A percentile compares a stretch with the other conserved stretches of the same genome.
Conservation (phyloP, 495 filamentous ascomycete genomes). For the Achaetomiella virescens region DNA sequence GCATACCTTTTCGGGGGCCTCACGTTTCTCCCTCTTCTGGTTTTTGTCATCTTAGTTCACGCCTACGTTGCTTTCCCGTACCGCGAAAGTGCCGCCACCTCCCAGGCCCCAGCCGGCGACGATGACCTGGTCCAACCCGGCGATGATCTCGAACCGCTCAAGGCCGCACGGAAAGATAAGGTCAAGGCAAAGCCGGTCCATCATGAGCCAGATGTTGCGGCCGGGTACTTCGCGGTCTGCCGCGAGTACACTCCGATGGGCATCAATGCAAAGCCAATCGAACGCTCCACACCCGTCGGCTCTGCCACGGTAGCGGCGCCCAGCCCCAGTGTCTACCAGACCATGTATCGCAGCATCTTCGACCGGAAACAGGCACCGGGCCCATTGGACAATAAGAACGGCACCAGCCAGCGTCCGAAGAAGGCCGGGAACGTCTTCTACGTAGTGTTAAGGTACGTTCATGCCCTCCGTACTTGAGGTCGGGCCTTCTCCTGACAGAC, state of each 20-base stretch:
- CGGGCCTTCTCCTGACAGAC: conserved; percentile 10
- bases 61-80: conserved; percentile 63
- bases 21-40: conserved; percentile 75
- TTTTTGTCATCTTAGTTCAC: conserved; percentile 58
- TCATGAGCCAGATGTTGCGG: conserved; percentile 76
- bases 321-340: conserved; percentile 91
- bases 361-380: conserved; percentile 62
- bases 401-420: conserved; percentile 55
- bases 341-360: conserved; percentile 95
- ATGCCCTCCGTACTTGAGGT: neutral
- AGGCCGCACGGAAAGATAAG: conserved; percentile 39
- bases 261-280: conserved; percentile 86
- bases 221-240: conserved; percentile 91
- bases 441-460: conserved; percentile 71
- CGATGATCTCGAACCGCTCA: conserved; percentile 43
- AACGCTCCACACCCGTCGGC: conserved; percentile 75
- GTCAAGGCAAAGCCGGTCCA: conserved; percentile 37
- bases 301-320: conserved; percentile 58
- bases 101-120: conserved; percentile 17
- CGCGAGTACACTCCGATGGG: conserved; percentile 86
- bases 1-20: conserved; percentile 85
- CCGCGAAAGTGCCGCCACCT: conserved; percentile 30
- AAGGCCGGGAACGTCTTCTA: conserved; percentile 87
- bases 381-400: conserved; percentile 43
- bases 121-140: conserved; percentile 43